phyloP scores from a whole-genome alignment of 1,139 yeast species.

The Zygosaccharomyces sapae region DNA sequence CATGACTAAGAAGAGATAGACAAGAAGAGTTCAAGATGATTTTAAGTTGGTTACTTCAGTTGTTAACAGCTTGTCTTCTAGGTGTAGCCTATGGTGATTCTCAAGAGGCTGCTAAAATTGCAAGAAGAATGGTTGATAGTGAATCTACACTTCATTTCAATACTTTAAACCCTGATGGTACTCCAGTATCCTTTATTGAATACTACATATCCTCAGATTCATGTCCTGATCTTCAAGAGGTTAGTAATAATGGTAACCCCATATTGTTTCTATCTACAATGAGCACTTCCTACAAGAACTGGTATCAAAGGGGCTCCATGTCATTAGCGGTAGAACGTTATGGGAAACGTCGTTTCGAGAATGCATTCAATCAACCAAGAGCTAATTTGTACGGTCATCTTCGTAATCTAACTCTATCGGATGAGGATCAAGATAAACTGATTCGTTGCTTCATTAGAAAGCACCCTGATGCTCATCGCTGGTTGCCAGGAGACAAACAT shows the following conservation, averaged over 20 bases:
- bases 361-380: constrained; percentile 53
- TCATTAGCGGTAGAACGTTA: constrained; percentile 50
- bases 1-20: not conserved
- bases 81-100: constrained; percentile 27
- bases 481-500: constrained; percentile 58
- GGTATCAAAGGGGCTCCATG: constrained; percentile 37
- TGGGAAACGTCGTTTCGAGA: constrained; percentile 7
- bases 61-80: not conserved
- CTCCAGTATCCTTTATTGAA: constrained; percentile 67
- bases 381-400: constrained; percentile 54
- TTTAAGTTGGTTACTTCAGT: not conserved
- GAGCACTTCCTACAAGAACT: constrained; percentile 57
- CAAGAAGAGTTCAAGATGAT: not conserved
- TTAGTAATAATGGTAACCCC: constrained; percentile 65
- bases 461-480: constrained; percentile 65
- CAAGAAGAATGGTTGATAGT: constrained; percentile 53
- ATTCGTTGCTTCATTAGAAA: constrained; percentile 52
- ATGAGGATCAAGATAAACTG: constrained; percentile 33
- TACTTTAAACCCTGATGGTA: constrained; percentile 41
- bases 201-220: constrained; percentile 44
- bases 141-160: constrained; percentile 56
- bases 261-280: constrained; percentile 61
- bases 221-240: constrained; percentile 46
- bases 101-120: constrained; percentile 56
- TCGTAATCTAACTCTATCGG: constrained; percentile 31